Evolutionary conservation across 768 basidiomycete species (phyloP), one percentile per base, ranked within the genome.

Genomic region (Lactarius quietus): DNA sequence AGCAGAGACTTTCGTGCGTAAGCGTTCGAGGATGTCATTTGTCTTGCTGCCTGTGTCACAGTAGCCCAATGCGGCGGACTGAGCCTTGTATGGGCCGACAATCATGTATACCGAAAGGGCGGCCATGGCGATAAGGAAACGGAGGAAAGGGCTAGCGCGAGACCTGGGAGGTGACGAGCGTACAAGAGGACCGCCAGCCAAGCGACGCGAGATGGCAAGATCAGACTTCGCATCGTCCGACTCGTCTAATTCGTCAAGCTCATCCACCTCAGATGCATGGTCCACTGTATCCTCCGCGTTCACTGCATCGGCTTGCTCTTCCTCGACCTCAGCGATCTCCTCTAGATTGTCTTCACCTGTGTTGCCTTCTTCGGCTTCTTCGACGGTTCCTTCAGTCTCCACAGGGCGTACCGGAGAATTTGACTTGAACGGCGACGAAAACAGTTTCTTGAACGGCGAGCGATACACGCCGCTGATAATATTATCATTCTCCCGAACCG

Each of bases 1-100:
- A 39, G 82, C 81, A n/a, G 76, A 71, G 61, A 82, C 75, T 51
- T 76, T 76, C 6, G 76, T 76, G 52, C 81, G 79, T 23, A 86
- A 69, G 17, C 74, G 76, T 63, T 84, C 83, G 57, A 92, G 75
- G 3, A 78, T 77, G 28, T 70, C 74, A 73, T 89, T 94, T 33
- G 86, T 88, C 68, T 79, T 77, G 62, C 74, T 83, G 23, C 84
- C 87, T 39, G 82, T 75, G 67, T 90, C 85, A 72, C 92, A 94
- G 75, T 85, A 94, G 6, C 93, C 92, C 69, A 94, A 86, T 14
- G 80, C 74, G 3, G 86, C 78, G 6, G 92, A 92, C 69, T 89
- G 85, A 15, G 69, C 65, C 76, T 92, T 92, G 79, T 85, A 90
- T 20, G 79, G 78, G 70, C 69, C 33, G 26, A 65, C 59, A 10